Evolutionary conservation across 306 rosid genomes (phyloP).

Genomic region (Dryas alaskensis): DNA sequence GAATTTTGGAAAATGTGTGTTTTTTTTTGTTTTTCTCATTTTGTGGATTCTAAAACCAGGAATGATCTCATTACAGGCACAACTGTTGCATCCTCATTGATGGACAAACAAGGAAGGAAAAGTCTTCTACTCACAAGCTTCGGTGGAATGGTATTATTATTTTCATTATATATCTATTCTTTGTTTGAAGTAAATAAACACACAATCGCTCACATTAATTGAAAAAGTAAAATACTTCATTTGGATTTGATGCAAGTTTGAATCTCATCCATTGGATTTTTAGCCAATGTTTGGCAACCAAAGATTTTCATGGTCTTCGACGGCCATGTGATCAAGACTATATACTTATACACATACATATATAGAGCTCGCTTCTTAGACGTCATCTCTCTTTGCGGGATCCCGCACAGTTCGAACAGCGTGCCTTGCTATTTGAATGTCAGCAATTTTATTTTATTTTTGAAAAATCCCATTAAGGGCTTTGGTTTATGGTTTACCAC

Average conservation of each 20-base stretch:
- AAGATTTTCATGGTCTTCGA: too few relatives aligned
- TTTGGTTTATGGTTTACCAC: too few relatives aligned
- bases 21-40: background rate
- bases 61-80: constrained; percentile 58
- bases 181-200: constrained; percentile 7
- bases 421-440: too few relatives aligned
- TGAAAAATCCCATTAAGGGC: too few relatives aligned
- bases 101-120: constrained; percentile 87
- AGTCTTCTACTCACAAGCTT: constrained; percentile 85
- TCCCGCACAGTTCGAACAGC: too few relatives aligned
- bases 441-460: too few relatives aligned
- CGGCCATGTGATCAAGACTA: background rate
- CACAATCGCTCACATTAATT: background rate
- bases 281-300: background rate
- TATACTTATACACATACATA: background rate
- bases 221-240: too few relatives aligned
- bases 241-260: background rate
- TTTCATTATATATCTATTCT: background rate
- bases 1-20: background rate
- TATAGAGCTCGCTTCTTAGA: too few relatives aligned
- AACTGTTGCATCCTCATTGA: constrained; percentile 78
- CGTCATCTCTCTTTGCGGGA: too few relatives aligned
- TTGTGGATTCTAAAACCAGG: constrained; percentile 17
- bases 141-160: constrained; percentile 76
- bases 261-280: background rate